Conservation (phyloP, 176 grass and related monocot species). For the Zea luxurians region DNA sequence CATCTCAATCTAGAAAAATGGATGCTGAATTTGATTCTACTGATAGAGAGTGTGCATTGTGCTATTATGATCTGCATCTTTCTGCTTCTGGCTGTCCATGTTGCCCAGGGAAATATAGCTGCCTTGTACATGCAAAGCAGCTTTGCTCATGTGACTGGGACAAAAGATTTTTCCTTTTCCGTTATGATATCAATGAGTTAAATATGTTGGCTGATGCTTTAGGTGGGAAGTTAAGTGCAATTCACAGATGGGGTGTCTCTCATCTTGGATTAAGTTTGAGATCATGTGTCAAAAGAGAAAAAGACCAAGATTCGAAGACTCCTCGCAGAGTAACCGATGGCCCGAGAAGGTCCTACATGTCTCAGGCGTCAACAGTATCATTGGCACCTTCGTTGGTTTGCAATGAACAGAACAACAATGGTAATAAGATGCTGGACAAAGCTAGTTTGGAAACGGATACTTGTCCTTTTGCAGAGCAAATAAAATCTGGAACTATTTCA, state of each 20-base stretch:
- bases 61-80: conserved; percentile 93
- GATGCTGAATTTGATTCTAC: conserved; percentile 72
- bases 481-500: conserved; percentile 33
- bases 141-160: conserved; percentile 83
- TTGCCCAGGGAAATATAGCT: conserved; percentile 61
- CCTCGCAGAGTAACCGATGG: conserved; percentile 43
- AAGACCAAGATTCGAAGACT: conserved; percentile 55
- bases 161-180: conserved; percentile 74
- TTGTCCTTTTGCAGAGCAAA: conserved; percentile 36
- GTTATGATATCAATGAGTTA: conserved; percentile 79
- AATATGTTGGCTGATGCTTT: conserved; percentile 89
- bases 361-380: conserved; percentile 46
- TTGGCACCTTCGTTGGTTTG: conserved; percentile 32
- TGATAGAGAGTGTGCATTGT: conserved; percentile 78
- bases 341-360: conserved; percentile 45
- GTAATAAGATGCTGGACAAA: conserved; percentile 28
- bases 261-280: conserved; percentile 82
- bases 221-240: conserved; percentile 81
- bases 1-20: conserved; percentile 78
- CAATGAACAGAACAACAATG: conserved; percentile 42
- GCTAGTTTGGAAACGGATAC: conserved; percentile 16
- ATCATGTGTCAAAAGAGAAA: conserved; percentile 62
- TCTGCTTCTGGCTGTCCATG: conserved; percentile 76
- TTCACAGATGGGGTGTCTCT: conserved; percentile 83
- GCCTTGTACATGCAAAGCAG: conserved; percentile 74